Evolutionary conservation across 345 rosid genomes (phyloP).

Genomic region (Arabidopsis suecica): DNA sequence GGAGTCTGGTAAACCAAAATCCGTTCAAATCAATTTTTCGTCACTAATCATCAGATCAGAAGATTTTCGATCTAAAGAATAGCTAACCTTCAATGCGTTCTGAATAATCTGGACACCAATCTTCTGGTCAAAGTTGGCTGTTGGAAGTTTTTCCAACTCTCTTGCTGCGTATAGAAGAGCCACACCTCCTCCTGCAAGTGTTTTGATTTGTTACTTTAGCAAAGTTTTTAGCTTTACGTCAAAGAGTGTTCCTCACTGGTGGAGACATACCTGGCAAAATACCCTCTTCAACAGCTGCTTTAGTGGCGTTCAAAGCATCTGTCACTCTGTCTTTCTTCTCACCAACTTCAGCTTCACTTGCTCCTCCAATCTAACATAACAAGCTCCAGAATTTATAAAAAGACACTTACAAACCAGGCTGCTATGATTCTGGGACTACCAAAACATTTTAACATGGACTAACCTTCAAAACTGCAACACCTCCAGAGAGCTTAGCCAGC

Average conservation of each 20-base stretch:
- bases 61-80: neutral
- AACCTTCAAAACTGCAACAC: conserved; percentile 65
- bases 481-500: conserved; percentile 94
- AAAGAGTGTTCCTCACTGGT: neutral
- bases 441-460: neutral
- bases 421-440: neutral
- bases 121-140: conserved; percentile 96
- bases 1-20: conserved; percentile 38
- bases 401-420: neutral
- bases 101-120: conserved; percentile 97
- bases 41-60: neutral
- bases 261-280: conserved; percentile 72
- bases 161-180: conserved; percentile 90
- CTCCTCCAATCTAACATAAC: conserved; percentile 86
- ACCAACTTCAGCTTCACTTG: conserved; percentile 93
- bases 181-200: conserved; percentile 86
- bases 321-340: conserved; percentile 99
- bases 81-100: conserved; percentile 53
- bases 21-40: neutral
- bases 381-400: neutral
- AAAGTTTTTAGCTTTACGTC: neutral
- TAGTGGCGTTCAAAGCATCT: conserved; percentile 97
- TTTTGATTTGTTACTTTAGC: neutral
- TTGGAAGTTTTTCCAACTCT: conserved; percentile 79
- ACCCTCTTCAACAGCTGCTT: conserved; percentile 99